Evolutionary conservation across 2,329 filamentous ascomycete genomes (phyloP).

Genomic region (Cladophialophora bantiana): DNA sequence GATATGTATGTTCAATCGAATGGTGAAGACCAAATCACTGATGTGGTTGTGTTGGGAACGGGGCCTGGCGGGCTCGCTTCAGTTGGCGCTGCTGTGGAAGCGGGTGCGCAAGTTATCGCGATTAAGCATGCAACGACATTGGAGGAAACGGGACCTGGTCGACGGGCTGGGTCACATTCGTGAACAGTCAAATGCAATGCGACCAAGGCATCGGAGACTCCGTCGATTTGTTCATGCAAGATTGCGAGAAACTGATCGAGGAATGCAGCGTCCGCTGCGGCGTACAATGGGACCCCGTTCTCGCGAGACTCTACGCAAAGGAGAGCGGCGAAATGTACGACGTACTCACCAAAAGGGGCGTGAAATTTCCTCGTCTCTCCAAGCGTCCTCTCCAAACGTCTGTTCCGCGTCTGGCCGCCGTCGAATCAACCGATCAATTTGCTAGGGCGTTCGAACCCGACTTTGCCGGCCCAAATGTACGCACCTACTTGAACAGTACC

Average conservation of each 20-base stretch:
- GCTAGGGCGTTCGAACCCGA: constrained; percentile 15
- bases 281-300: constrained; percentile 20
- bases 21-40: constrained; percentile 21
- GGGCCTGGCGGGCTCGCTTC: constrained; percentile 20
- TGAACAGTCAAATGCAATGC: constrained; percentile 7
- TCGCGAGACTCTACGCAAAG: constrained; percentile 10
- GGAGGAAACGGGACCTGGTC: constrained; percentile 21
- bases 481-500: constrained; percentile 18
- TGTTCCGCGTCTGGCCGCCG: constrained; percentile 16
- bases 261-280: constrained; percentile 11
- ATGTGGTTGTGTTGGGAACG: constrained; percentile 19
- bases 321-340: constrained; percentile 12
- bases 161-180: constrained; percentile 20
- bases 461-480: constrained; percentile 19
- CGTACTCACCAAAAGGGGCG: constrained; percentile 8
- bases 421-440: constrained; percentile 15
- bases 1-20: constrained; percentile 18
- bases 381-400: constrained; percentile 18
- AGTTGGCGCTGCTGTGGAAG: constrained; percentile 17
- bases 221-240: constrained; percentile 21
- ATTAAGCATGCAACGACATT: constrained; percentile 18
- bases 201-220: constrained; percentile 17
- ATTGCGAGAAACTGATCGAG: constrained; percentile 20
- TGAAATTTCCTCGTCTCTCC: constrained; percentile 20
- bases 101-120: constrained; percentile 9